These are phyloP conservation scores for Boletus sp. DNA, from an alignment of 768 basidiomycete genomes.

Conservation along the genomic window DNA sequence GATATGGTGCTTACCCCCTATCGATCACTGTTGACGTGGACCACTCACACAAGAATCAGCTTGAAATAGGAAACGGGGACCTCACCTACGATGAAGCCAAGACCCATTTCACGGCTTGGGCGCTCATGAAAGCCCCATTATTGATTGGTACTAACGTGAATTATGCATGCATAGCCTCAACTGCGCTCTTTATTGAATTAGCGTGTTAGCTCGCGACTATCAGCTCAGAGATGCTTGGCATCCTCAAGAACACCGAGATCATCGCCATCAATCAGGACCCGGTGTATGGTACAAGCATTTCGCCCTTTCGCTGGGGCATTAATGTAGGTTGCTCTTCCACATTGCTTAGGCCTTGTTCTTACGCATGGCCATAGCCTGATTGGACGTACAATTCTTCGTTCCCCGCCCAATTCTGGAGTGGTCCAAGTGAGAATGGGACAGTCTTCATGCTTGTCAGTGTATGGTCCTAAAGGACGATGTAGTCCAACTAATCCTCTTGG, in stretches of 20 bases:
- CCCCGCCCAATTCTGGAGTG: conserved; percentile 69
- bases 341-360: not conserved
- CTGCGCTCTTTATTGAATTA: not conserved
- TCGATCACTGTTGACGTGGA: not conserved
- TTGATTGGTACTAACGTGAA: conserved; percentile 59
- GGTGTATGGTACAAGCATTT: conserved; percentile 55
- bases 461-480: not conserved
- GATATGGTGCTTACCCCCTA: conserved; percentile 47
- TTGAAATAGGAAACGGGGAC: conserved; percentile 61
- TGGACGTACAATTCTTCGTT: conserved; percentile 39
- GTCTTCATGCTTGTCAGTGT: conserved; percentile 60
- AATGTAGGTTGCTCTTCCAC: conserved; percentile 41
- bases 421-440: conserved; percentile 56
- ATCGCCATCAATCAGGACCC: conserved; percentile 67
- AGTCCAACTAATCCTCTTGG: not conserved
- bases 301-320: conserved; percentile 66
- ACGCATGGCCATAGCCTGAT: conserved; percentile 26
- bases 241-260: conserved; percentile 60
- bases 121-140: conserved; percentile 62
- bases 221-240: conserved; percentile 45
- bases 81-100: conserved; percentile 62
- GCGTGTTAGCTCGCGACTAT: conserved; percentile 46
- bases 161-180: not conserved
- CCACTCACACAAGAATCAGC: conserved; percentile 31
- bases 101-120: conserved; percentile 70